These are phyloP conservation scores for button mushroom (Agaricus bisporus) DNA, from an alignment of 768 basidiomycete genomes.

Conservation along the genomic window DNA sequence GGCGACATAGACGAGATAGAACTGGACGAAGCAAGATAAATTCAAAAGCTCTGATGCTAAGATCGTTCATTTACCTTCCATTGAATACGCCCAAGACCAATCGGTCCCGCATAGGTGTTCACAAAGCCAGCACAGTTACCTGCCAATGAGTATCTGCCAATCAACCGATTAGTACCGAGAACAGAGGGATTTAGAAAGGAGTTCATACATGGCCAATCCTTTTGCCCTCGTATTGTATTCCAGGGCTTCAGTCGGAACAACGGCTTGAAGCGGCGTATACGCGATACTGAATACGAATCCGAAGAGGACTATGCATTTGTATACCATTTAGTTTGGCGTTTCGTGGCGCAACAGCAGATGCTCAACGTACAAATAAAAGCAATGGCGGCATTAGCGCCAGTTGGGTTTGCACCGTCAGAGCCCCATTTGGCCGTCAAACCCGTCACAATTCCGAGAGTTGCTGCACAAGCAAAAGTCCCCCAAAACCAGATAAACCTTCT, in stretches of 20 bases:
- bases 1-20: conserved; percentile 32
- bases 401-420: conserved; percentile 25
- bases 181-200: neutral
- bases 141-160: conserved; percentile 33
- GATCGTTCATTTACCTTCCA: conserved; percentile 24
- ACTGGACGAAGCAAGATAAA: conserved; percentile 13
- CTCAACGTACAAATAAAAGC: conserved; percentile 37
- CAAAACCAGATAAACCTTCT: conserved; percentile 42
- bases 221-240: conserved; percentile 54
- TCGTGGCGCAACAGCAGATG: neutral
- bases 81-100: conserved; percentile 27
- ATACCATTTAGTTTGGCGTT: conserved; percentile 13
- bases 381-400: conserved; percentile 37
- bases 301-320: conserved; percentile 41
- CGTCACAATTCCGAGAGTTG: conserved; percentile 33
- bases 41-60: neutral
- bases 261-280: conserved; percentile 54
- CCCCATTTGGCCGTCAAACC: conserved; percentile 39
- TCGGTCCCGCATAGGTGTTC: conserved; percentile 45
- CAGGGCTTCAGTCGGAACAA: conserved; percentile 53
- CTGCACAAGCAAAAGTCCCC: conserved; percentile 35
- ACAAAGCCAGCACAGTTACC: conserved; percentile 40
- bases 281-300: conserved; percentile 48
- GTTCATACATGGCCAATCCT: conserved; percentile 48
- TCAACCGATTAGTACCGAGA: neutral